Conservation (phyloP, 768 basidiomycete species). For the Pleurotus tuoliensis region DNA sequence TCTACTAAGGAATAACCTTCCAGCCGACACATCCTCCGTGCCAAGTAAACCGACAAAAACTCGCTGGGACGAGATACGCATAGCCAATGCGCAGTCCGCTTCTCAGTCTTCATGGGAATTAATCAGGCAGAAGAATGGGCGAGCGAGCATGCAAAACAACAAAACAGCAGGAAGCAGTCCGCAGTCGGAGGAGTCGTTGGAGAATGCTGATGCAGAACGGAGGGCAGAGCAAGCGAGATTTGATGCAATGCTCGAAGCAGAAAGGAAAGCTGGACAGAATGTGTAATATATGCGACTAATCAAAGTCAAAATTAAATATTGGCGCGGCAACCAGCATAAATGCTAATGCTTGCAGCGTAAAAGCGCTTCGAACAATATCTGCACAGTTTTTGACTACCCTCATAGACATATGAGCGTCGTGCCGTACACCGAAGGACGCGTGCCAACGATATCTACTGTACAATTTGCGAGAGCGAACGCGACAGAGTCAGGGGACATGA, state of each 20-base stretch:
- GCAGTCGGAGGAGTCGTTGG: not conserved
- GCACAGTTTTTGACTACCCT: too few species aligned
- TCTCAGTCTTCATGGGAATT: slow-evolving; percentile 60
- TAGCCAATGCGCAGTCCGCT: slow-evolving; percentile 39
- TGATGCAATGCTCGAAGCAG: slow-evolving; percentile 55
- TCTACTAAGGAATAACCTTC: not conserved
- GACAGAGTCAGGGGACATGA: too few species aligned
- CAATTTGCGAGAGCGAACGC: too few species aligned
- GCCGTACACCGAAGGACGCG: too few species aligned
- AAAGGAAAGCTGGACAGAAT: slow-evolving; percentile 37
- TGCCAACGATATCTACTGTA: too few species aligned
- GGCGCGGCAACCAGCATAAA: too few species aligned
- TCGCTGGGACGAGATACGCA: slow-evolving; percentile 68
- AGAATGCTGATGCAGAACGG: slow-evolving; percentile 23
- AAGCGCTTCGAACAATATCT: too few species aligned
- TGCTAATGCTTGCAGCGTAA: too few species aligned
- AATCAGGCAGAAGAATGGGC: slow-evolving; percentile 57
- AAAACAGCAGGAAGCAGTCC: not conserved
- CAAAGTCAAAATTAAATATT: not conserved
- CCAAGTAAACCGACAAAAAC: slow-evolving; percentile 7
- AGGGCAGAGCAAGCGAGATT: slow-evolving; percentile 50
- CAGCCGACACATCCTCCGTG: slow-evolving; percentile 10
- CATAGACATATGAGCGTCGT: too few species aligned
- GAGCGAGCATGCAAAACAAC: slow-evolving; percentile 20
- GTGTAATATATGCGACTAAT: slow-evolving; percentile 6